Conservation (phyloP, 2,329 filamentous ascomycete species). For the Calonectria crousiana region DNA sequence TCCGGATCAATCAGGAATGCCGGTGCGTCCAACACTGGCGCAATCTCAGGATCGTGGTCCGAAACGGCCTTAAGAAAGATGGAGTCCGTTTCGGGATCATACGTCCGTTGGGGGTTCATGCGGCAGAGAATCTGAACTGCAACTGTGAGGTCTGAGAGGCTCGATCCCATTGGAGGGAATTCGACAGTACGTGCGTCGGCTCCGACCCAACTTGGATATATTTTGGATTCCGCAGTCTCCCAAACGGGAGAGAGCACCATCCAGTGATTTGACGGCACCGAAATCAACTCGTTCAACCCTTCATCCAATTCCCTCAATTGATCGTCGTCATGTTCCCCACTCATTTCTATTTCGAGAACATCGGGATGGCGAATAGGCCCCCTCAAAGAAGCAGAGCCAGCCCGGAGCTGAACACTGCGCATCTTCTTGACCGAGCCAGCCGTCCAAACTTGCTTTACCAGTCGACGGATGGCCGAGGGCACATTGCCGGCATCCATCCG, state of each 20-base stretch:
- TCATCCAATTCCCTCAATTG: not conserved
- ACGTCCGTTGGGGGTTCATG: not conserved
- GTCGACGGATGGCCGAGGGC: not conserved
- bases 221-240: not conserved
- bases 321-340: not conserved
- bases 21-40: conserved; percentile 15
- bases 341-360: not conserved
- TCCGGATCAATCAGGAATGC: conserved; percentile 32
- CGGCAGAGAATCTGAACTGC: not conserved
- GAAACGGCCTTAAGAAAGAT: conserved; percentile 34
- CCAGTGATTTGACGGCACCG: not conserved
- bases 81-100: not conserved
- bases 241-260: not conserved
- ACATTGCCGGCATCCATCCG: not conserved
- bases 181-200: not conserved
- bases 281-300: not conserved
- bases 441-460: not conserved
- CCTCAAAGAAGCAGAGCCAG: not conserved
- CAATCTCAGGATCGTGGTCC: not conserved
- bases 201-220: not conserved
- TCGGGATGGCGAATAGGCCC: not conserved
- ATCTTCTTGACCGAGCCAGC: not conserved
- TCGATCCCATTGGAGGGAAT: not conserved
- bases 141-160: not conserved
- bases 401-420: not conserved